Base-by-base conservation (phyloP, 73 alveolate genomes). In the Paraurostyla sp. region DNA sequence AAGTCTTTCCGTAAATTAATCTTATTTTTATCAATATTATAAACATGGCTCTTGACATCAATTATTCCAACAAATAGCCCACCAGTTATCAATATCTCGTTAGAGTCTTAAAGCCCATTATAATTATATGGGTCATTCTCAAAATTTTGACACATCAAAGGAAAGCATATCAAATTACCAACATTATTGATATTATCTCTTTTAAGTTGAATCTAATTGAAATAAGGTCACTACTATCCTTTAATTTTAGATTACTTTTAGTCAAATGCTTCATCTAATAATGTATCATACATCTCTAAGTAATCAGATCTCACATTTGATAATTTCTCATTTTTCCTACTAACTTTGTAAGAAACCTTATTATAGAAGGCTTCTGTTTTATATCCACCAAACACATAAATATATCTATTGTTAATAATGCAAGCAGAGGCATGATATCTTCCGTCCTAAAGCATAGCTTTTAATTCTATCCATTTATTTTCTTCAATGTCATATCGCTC, bases 341-440 rank as follows among this genome's bases (percentile, higher is more conserved):
- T 73, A 0, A 73, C 86, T 45, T 50, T 73, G 30, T n/a, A 48
- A 23, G 25, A 4, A 13, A 48, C 51, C 3, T 45, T 48, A 7
- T 32, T 15, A 27, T 45, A 73, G 46, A 73, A 73, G 7, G 48
- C 23, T 36, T 45, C 71, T 23, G 86, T 73, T 7, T 40, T 73
- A 50, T 48, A 73, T 15, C 86, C 86, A 32, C 86, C 86, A 48
- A 73, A 73, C 23, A 73, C 86, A 50, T 73, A 73, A 48, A 73
- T 73, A 30, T 73, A 73, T 11, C 86, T 40, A n/a, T 73, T 71
- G 41, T 73, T 50, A 2, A 73, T 13, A 0, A 73, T 73, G 71
- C 86, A 73, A 73, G 86, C 71, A 48, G 65, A 43, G n/a, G 86
- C 69, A 50, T 73, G 86, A 48, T 73, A 73, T 45, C 86, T 45